phyloP scores from a whole-genome alignment of 116 monocot species.

The Iris pallida region DNA sequence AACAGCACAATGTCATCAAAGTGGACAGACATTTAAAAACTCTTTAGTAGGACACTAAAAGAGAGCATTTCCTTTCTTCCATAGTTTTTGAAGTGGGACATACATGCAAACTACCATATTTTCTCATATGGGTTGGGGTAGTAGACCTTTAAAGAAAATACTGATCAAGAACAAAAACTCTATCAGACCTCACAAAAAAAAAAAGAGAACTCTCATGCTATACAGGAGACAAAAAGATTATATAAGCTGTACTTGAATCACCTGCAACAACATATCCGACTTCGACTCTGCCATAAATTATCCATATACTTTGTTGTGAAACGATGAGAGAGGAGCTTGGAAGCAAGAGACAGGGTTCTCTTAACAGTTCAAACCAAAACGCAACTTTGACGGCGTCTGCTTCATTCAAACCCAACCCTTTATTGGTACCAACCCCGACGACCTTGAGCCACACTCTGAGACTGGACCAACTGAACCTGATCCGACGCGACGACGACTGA shows the following conservation, averaged over 20 bases:
- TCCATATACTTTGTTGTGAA: no score
- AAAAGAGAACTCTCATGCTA: neutral
- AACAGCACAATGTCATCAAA: no score
- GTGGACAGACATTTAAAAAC: no score
- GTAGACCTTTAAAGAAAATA: no score
- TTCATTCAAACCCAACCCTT: neutral
- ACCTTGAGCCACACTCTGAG: slow-evolving; percentile 5
- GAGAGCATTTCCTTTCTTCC: slow-evolving; percentile 5
- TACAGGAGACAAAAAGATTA: slow-evolving; percentile 4
- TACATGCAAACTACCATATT: neutral
- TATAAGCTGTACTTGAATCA: slow-evolving; percentile 7
- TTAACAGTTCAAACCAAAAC: neutral
- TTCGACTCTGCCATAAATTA: neutral
- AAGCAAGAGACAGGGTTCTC: neutral
- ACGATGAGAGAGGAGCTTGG: neutral
- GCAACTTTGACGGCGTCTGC: neutral
- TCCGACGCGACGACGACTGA: slow-evolving; percentile 3
- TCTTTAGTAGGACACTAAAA: neutral
- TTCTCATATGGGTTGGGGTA: neutral
- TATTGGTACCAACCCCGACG: neutral
- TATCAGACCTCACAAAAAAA: no score
- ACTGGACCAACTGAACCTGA: slow-evolving; percentile 10
- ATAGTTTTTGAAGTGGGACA: neutral
- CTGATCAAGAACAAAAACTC: neutral
- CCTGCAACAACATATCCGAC: neutral